Evolutionary conservation across 75 land plant species (phyloP).

Genomic region (Azolla pinnata): DNA sequence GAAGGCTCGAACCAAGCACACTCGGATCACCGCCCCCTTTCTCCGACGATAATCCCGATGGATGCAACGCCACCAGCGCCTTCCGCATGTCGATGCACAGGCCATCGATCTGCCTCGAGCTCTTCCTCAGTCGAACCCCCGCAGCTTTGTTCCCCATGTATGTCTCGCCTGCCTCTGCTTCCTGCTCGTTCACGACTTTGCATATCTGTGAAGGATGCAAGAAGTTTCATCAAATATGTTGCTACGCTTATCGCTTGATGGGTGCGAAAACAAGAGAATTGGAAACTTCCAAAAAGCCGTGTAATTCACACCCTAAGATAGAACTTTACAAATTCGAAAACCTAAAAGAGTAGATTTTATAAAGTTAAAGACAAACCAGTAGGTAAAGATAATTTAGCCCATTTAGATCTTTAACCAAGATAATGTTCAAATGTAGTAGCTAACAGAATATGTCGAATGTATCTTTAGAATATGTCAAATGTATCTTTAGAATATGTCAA

Average conservation of each 20-base stretch:
- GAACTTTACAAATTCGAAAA: too few species aligned
- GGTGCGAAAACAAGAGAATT: too few species aligned
- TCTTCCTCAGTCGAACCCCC: slow-evolving; percentile 29
- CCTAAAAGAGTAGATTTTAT: not conserved
- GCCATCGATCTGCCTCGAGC: slow-evolving; percentile 28
- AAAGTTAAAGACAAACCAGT: not conserved
- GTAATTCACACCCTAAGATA: too few species aligned
- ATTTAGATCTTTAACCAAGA: not conserved
- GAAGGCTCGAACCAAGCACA: not conserved
- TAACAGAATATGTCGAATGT: too few species aligned
- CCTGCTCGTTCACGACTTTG: slow-evolving; percentile 32
- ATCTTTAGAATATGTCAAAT: too few species aligned
- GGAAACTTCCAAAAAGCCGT: too few species aligned
- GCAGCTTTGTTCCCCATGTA: slow-evolving; percentile 37
- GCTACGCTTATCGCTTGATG: too few species aligned
- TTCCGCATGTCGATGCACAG: slow-evolving; percentile 32
- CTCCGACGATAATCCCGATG: not conserved
- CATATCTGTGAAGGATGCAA: too few species aligned
- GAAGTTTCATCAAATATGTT: too few species aligned
- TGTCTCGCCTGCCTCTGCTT: slow-evolving; percentile 30
- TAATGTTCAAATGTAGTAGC: not conserved
- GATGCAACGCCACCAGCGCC: not conserved
- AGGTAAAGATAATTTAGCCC: not conserved
- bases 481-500: too few species aligned
- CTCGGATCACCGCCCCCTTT: not conserved